Conservation (phyloP, 2,329 filamentous ascomycete species). For the Hypoxylon sp. region DNA sequence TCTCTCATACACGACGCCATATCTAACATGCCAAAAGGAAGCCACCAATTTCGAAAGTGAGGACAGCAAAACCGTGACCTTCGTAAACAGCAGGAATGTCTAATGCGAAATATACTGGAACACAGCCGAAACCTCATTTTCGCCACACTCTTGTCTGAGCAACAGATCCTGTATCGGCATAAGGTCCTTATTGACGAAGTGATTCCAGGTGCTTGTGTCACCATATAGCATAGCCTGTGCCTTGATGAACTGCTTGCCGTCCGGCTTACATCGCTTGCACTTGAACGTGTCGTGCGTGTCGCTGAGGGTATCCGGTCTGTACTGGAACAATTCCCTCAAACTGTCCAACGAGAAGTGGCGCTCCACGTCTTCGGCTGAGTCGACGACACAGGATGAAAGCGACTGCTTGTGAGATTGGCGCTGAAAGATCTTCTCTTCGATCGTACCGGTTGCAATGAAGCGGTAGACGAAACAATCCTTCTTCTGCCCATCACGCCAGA, state of each 20-base stretch:
- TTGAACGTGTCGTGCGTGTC: slow-evolving; percentile 99
- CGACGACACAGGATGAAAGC: slow-evolving; percentile 94
- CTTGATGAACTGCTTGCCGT: slow-evolving; percentile 89
- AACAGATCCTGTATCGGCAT: slow-evolving; percentile 90
- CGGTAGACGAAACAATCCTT: slow-evolving; percentile 99
- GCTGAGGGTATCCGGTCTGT: slow-evolving; percentile 84
- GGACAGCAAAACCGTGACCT: not conserved
- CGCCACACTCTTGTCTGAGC: slow-evolving; percentile 85
- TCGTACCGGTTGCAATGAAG: slow-evolving; percentile 98
- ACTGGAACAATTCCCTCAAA: slow-evolving; percentile 93
- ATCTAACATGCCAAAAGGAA: slow-evolving; percentile 12
- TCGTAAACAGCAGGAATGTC: not conserved
- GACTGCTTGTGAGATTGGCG: slow-evolving; percentile 98
- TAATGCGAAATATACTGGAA: slow-evolving; percentile 98
- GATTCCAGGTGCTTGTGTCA: slow-evolving; percentile 99
- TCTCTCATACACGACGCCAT: slow-evolving; percentile 15
- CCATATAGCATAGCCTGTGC: slow-evolving; percentile 96
- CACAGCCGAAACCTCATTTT: slow-evolving; percentile 89
- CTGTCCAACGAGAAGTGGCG: slow-evolving; percentile 95
- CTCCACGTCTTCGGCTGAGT: slow-evolving; percentile 96
- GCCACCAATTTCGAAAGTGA: slow-evolving; percentile 1
- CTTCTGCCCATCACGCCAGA: slow-evolving; percentile 99
- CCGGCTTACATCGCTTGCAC: slow-evolving; percentile 92
- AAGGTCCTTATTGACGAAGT: slow-evolving; percentile 87
- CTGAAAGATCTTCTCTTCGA: slow-evolving; percentile 99